These are phyloP conservation scores for Caryopteris hybrid DNA, from an alignment of 305 asterid species.

Conservation along the genomic window DNA sequence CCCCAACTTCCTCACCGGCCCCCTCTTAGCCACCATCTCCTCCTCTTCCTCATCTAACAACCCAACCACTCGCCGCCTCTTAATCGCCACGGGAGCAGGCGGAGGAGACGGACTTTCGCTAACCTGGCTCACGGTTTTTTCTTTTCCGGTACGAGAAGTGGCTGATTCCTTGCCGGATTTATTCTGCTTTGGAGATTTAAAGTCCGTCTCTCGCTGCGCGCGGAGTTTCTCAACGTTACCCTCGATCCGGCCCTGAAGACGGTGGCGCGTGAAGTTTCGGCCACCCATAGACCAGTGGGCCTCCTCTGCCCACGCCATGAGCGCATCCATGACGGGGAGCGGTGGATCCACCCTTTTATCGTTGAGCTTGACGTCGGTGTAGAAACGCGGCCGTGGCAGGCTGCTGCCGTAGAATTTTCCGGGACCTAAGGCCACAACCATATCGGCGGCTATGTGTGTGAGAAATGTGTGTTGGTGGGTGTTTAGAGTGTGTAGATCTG, in stretches of 20 bases:
- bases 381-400: constrained; percentile 80
- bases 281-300: constrained; percentile 99
- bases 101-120: constrained; percentile 48
- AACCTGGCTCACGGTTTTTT: background rate
- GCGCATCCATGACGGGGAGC: constrained; percentile 54
- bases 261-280: constrained; percentile 66
- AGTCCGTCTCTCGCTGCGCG: constrained; percentile 39
- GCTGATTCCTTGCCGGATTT: background rate
- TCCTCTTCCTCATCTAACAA: constrained; percentile 36
- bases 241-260: constrained; percentile 93
- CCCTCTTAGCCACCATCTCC: constrained; percentile 25
- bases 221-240: constrained; percentile 69
- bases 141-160: background rate
- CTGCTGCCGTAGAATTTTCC: constrained; percentile 92
- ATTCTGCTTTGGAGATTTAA: constrained; percentile 16
- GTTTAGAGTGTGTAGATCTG: background rate
- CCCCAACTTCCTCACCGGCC: constrained; percentile 63
- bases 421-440: constrained; percentile 85
- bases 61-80: constrained; percentile 55
- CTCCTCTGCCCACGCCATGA: constrained; percentile 76
- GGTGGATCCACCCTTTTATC: constrained; percentile 80
- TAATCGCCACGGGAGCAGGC: constrained; percentile 62
- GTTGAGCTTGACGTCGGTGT: constrained; percentile 56
- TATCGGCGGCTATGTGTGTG: constrained; percentile 15
- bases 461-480: background rate